Evolutionary conservation across 1,284 basidiomycete species (phyloP), one percentile per base, ranked within the genome.

Genomic region (Fomes fomentarius): DNA sequence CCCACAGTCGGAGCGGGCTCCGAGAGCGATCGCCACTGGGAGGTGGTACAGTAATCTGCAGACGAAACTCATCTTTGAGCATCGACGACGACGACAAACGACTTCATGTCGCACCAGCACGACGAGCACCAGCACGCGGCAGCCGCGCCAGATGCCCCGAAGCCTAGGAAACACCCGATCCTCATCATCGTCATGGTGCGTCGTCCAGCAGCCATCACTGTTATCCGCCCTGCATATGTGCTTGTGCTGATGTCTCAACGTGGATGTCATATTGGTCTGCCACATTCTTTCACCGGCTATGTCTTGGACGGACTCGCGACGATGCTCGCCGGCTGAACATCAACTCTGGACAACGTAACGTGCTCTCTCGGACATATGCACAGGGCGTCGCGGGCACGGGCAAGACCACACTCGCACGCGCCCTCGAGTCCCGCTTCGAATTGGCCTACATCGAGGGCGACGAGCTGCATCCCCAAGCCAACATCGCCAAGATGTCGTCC

Each of bases 391-490:
- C 82, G 1, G 90, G 87, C 21, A 84, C 90, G 38, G 94, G 95
- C n/a, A 97, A 97, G 72, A 91, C 91, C 3, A 96, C 94, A 0
- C 79, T 96, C 9, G 94, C 91, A 0, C 61, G 67, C 3, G 83
- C 84, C 3, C 75, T 96, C 24, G 82, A 90, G 12, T 64, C 73
- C 33, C 74, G 77, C 14, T 78, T 95, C 50, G 69, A 69, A 8
- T 65, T 93, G 53, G 85, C 93, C 0, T 96, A 93, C 73, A 76
- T 94, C 57, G 96, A 98, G 66, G 96, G 91, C 34, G 96, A 98
- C 69, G 87, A 91, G 57, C 78, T 98, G 33, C 96, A 98, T 68
- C 91, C 95, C 0, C 66, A 77, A 12, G 70, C 80, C 6, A 97
- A 97, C 70, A 83, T 97, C 41, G 87, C 81, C 28, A 98, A 98